Base-by-base conservation (phyloP, 2,329 filamentous ascomycete species). In the Mycosphaerella sp. region DNA sequence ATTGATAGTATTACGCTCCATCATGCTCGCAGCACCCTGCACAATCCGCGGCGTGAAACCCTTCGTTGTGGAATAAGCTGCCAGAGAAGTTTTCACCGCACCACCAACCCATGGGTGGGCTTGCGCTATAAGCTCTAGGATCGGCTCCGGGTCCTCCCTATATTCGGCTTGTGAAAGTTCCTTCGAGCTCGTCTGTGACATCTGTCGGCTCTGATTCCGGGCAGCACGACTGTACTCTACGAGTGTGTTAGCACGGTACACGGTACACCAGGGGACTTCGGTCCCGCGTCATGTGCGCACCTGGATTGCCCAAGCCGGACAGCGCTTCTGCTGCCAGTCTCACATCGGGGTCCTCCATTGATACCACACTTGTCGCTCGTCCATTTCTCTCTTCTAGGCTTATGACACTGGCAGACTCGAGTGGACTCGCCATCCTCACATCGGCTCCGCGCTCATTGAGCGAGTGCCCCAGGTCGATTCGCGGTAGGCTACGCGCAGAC, bases 21-120 rank as follows among this genome's bases (percentile, higher is more conserved):
- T 84, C 64, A 95, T 89, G 69, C 95, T 89, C 46, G 89, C 92
- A 57, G 90, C 83, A n/a, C 87, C 87, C 70, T 88, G 73, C n/a
- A 78, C 90, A 67, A 96, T 89, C 2, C 87, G 81, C 0, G 92
- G 90, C 1, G 89, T 95, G 65, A 92, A 95, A 62, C 91, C 89
- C 72, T 97, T 96, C 9, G 88, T 90, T 2, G 81, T 85, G 29
- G 86, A 85, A 69, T 97, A 97, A 1, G 88, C 89, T 1, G 87
- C 89, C 6, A 92, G 80, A 0, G 90, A 92, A 49, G 85, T 84
- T 61, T 88, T 89, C 42, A 70, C 69, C 0, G 90, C 89, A 29
- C 83, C 89, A 8, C 88, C 89, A 12, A 96, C 80, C 57, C 95
- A 77, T 0, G 92, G 92, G 67, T 96, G 90, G 1, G 88, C 88